These are phyloP conservation scores for Aegle marmelos DNA, from an alignment of 345 rosid genomes.

Conservation along the genomic window DNA sequence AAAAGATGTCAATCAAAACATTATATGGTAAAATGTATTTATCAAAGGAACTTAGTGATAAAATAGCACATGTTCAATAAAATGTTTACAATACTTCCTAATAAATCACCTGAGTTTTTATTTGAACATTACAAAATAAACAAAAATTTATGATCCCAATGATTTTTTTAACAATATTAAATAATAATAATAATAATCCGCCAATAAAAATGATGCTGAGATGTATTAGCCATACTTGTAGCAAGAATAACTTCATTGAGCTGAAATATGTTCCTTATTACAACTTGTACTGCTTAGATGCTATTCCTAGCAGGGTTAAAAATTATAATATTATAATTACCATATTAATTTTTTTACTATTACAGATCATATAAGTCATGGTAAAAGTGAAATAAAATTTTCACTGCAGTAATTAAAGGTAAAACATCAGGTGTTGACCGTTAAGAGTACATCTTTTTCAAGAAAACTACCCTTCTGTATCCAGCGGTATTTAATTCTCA, in stretches of 20 bases:
- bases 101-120: neutral
- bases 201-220: neutral
- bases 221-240: neutral
- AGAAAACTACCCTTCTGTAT: no score
- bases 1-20: no score
- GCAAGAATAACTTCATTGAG: neutral
- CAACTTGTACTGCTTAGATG: neutral
- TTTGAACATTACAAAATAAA: no score
- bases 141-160: neutral
- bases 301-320: neutral
- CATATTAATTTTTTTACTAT: neutral
- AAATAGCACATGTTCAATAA: neutral
- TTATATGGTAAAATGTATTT: no score
- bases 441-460: no score
- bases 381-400: neutral
- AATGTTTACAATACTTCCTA: neutral
- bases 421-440: neutral
- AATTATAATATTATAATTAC: neutral
- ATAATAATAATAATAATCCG: neutral
- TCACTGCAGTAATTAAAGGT: neutral
- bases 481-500: neutral
- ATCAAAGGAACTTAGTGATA: no score
- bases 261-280: neutral
- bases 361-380: neutral
- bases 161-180: neutral